A percentile compares a stretch with the other conserved stretches of the same genome.
Evolutionary conservation across 768 basidiomycete species (phyloP).

Genomic region (Agaricus subrufescens): DNA sequence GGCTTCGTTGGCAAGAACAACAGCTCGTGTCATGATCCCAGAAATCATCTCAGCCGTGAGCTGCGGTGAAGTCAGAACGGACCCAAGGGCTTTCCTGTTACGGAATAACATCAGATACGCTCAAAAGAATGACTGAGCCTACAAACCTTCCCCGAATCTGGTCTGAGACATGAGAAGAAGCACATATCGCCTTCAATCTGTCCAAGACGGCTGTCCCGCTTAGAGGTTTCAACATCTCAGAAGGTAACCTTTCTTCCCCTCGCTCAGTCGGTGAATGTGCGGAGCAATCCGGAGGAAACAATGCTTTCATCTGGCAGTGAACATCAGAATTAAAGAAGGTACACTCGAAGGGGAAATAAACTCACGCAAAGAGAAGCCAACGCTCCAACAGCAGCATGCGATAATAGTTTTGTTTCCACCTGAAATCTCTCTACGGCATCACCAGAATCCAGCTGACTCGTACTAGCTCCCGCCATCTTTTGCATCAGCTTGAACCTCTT

Average conservation of each 20-base stretch:
- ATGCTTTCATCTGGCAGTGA: constrained; percentile 63
- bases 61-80: constrained; percentile 56
- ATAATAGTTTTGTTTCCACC: constrained; percentile 66
- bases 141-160: constrained; percentile 65
- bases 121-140: not conserved
- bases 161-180: constrained; percentile 46
- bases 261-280: constrained; percentile 64
- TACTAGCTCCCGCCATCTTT: constrained; percentile 51
- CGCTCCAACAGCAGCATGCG: constrained; percentile 81
- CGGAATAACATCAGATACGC: constrained; percentile 1
- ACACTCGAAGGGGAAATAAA: constrained; percentile 14
- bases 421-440: constrained; percentile 57
- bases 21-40: constrained; percentile 65
- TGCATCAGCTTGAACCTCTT: constrained; percentile 71
- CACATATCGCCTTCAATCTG: constrained; percentile 64
- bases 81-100: constrained; percentile 69
- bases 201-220: constrained; percentile 52
- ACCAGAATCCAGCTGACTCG: constrained; percentile 49
- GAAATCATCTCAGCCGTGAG: constrained; percentile 53
- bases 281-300: constrained; percentile 57
- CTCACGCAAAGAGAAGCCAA: constrained; percentile 85
- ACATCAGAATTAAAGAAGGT: constrained; percentile 1
- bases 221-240: constrained; percentile 51
- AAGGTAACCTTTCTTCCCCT: constrained; percentile 18
- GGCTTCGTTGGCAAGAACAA: constrained; percentile 51